These are phyloP conservation scores for Scutellaria baicalensis DNA, from an alignment of 257 asterid genomes.

Conservation along the genomic window DNA sequence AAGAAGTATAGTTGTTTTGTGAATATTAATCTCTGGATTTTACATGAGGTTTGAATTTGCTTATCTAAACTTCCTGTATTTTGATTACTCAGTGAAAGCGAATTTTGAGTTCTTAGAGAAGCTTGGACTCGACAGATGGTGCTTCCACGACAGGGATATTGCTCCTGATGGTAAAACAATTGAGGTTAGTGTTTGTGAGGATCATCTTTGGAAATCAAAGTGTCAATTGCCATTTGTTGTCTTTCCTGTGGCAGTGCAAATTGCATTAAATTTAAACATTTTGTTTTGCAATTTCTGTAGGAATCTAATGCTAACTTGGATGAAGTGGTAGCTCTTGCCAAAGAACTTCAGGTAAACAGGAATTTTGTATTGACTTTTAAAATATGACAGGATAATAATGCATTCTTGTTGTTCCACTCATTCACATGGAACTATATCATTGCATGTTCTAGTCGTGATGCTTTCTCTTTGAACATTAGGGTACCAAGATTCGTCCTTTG, in stretches of 20 bases:
- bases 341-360: constrained; percentile 80
- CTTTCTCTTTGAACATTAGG: constrained; percentile 25
- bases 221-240: background rate
- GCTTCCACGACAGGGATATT: constrained; percentile 95
- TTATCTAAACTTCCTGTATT: constrained; percentile 8
- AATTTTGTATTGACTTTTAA: background rate
- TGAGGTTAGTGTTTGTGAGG: constrained; percentile 40
- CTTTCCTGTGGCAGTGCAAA: background rate
- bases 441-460: background rate
- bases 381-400: background rate
- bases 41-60: background rate
- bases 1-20: constrained; percentile 43
- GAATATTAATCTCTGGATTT: background rate
- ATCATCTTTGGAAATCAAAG: background rate
- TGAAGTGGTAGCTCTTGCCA: constrained; percentile 91
- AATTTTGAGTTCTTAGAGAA: constrained; percentile 89
- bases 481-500: constrained; percentile 62
- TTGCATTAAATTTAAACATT: background rate
- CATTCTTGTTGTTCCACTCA: background rate
- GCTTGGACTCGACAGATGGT: constrained; percentile 90
- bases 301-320: constrained; percentile 94
- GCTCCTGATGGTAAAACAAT: constrained; percentile 94
- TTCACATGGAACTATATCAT: background rate
- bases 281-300: constrained; percentile 22
- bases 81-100: constrained; percentile 72